Percentiles rank a stretch among this genome's conserved stretches.
Conservation (phyloP, 257 asterid species). For the Striga asiatica region DNA sequence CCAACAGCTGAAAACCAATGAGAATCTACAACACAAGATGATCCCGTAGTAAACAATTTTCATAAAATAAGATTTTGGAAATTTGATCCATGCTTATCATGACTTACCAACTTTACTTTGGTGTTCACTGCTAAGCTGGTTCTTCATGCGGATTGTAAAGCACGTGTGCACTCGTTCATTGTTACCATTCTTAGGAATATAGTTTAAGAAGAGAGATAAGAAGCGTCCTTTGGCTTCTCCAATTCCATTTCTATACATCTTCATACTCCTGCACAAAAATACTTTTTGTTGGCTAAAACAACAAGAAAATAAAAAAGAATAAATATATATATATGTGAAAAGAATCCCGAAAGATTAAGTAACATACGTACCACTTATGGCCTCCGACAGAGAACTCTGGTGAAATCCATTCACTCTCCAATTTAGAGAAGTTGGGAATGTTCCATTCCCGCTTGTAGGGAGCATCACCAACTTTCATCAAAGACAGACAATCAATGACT, state of each 20-base stretch:
- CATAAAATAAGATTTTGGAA: too few relatives aligned
- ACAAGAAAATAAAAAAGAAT: too few relatives aligned
- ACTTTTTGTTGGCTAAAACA: too few relatives aligned
- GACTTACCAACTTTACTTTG: too few relatives aligned
- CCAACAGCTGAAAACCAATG: not conserved
- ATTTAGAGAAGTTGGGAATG: not conserved
- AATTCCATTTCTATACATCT: not conserved
- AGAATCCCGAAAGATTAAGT: too few relatives aligned
- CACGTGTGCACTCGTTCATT: not conserved
- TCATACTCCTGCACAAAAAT: not conserved
- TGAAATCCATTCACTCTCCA: not conserved
- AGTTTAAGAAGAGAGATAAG: not conserved
- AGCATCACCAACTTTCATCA: not conserved
- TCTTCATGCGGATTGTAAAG: not conserved
- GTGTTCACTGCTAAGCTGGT: too few relatives aligned
- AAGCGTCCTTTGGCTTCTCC: not conserved
- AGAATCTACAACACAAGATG: too few relatives aligned
- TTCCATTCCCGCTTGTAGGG: not conserved
- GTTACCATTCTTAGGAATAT: too few relatives aligned
- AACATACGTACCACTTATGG: not conserved
- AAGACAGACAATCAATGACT: not conserved
- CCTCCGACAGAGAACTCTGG: not conserved
- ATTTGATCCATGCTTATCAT: too few relatives aligned
- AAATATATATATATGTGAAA: too few relatives aligned
- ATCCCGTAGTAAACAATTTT: too few relatives aligned